Percentiles rank a stretch among this genome's conserved stretches.
Evolutionary conservation across 1,284 basidiomycete species (phyloP).

Genomic region (Volvariella volvacea): DNA sequence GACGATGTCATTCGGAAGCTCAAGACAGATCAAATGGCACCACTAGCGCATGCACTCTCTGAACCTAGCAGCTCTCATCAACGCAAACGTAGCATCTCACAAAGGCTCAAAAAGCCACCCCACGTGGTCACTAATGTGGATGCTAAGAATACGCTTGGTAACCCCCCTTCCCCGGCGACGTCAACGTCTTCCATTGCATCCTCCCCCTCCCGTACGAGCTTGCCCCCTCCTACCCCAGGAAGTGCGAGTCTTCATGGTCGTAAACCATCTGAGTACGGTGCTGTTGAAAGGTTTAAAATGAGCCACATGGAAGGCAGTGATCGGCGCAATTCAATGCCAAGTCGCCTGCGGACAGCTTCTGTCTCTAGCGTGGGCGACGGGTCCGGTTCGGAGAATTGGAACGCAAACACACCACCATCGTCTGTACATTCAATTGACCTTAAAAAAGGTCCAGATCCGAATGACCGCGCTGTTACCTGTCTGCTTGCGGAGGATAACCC

Average conservation of each 20-base stretch:
- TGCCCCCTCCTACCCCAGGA: slow-evolving; percentile 67
- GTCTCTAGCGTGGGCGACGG: slow-evolving; percentile 71
- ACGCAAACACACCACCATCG: slow-evolving; percentile 63
- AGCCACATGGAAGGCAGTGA: slow-evolving; percentile 68
- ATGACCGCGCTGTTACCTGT: slow-evolving; percentile 81
- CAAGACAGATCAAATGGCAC: slow-evolving; percentile 74
- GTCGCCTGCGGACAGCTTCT: slow-evolving; percentile 82
- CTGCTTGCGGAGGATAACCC: slow-evolving; percentile 97
- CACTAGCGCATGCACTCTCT: slow-evolving; percentile 64
- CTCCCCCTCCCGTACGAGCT: slow-evolving; percentile 75
- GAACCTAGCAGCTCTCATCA: slow-evolving; percentile 51
- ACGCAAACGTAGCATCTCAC: slow-evolving; percentile 68
- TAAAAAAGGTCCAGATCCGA: slow-evolving; percentile 61
- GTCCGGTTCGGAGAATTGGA: slow-evolving; percentile 72
- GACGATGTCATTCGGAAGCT: slow-evolving; percentile 97
- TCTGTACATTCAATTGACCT: slow-evolving; percentile 75
- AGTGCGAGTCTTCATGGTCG: slow-evolving; percentile 60
- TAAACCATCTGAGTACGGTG: slow-evolving; percentile 80
- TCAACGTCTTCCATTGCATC: slow-evolving; percentile 92
- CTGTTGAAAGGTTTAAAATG: slow-evolving; percentile 80
- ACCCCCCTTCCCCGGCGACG: slow-evolving; percentile 84
- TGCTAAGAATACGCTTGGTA: slow-evolving; percentile 49
- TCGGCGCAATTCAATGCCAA: slow-evolving; percentile 84
- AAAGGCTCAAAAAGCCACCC: slow-evolving; percentile 71
- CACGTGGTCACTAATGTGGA: slow-evolving; percentile 68